Percentiles rank a stretch among this genome's conserved stretches.
These are phyloP conservation scores for Rhizopus stolonifer DNA, from an alignment of 371 early-diverging fungal species.

Conservation along the genomic window DNA sequence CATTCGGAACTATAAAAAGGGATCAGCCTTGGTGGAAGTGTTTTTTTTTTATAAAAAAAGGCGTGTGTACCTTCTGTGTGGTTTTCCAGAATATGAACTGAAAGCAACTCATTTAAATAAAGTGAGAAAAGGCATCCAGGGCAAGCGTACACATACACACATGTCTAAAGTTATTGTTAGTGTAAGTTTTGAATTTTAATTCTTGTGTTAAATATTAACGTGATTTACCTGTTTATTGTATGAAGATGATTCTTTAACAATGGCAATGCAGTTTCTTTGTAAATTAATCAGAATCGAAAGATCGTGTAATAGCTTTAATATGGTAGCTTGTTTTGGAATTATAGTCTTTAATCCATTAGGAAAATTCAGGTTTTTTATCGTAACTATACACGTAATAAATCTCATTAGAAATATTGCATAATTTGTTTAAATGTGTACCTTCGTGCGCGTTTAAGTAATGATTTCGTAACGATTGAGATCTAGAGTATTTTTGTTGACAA, in stretches of 20 bases:
- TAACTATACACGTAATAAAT: slow-evolving; percentile 4
- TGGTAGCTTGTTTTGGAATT: slow-evolving; percentile 8
- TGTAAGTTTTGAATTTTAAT: slow-evolving; percentile 4
- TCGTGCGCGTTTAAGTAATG: slow-evolving; percentile 8
- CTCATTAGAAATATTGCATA: slow-evolving; percentile 9
- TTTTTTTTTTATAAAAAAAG: slow-evolving; percentile 7
- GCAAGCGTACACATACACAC: slow-evolving; percentile 2
- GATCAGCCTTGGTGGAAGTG: neutral
- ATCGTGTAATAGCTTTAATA: slow-evolving; percentile 7
- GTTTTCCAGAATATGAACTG: slow-evolving; percentile 5
- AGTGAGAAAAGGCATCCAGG: slow-evolving; percentile 8
- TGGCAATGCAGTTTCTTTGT: slow-evolving; percentile 11
- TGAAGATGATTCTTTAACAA: slow-evolving; percentile 7
- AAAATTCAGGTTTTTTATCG: slow-evolving; percentile 5
- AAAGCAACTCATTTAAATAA: slow-evolving; percentile 3
- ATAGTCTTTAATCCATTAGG: slow-evolving; percentile 8
- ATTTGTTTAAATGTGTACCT: slow-evolving; percentile 10
- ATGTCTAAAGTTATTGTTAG: slow-evolving; percentile 7
- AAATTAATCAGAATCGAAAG: slow-evolving; percentile 11
- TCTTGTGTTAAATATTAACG: neutral
- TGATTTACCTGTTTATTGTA: slow-evolving; percentile 7
- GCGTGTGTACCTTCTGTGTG: slow-evolving; percentile 9
- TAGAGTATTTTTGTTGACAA: slow-evolving; percentile 1
- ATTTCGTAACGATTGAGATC: slow-evolving; percentile 8
- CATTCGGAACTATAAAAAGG: slow-evolving; percentile 9